Conservation (phyloP, 2,329 filamentous ascomycete species). For the Neonectria hederae region DNA sequence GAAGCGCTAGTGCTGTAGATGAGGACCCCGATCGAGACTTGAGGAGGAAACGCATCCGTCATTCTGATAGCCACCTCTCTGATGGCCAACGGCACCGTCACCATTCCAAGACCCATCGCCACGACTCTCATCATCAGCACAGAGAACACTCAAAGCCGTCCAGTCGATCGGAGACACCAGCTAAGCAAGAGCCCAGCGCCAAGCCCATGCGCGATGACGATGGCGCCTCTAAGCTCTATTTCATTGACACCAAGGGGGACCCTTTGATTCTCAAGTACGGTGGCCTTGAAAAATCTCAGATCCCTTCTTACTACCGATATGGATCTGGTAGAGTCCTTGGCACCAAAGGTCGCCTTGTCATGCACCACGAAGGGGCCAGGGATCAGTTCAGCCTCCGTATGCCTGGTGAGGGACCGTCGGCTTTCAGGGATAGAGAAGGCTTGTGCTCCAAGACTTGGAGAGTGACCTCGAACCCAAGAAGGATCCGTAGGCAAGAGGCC, state of each 20-base stretch:
- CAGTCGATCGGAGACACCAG: slow-evolving; percentile 18
- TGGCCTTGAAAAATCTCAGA: slow-evolving; percentile 73
- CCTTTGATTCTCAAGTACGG: slow-evolving; percentile 79
- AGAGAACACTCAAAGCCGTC: slow-evolving; percentile 17
- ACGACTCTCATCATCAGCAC: slow-evolving; percentile 26
- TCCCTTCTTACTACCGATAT: slow-evolving; percentile 76
- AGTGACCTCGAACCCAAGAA: slow-evolving; percentile 52
- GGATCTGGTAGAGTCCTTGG: slow-evolving; percentile 79
- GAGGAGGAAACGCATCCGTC: slow-evolving; percentile 34
- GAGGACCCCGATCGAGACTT: slow-evolving; percentile 34
- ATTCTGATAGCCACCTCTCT: slow-evolving; percentile 33
- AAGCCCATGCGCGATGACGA: slow-evolving; percentile 17
- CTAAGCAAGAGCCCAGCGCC: slow-evolving; percentile 9
- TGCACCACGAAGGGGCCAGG: slow-evolving; percentile 71
- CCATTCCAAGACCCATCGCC: slow-evolving; percentile 30
- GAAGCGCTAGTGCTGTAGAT: slow-evolving; percentile 24
- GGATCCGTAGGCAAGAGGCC: slow-evolving; percentile 47
- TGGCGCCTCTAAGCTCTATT: slow-evolving; percentile 53
- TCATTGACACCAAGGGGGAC: slow-evolving; percentile 81
- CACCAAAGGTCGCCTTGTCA: slow-evolving; percentile 64
- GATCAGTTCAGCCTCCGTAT: slow-evolving; percentile 63
- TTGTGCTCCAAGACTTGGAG: slow-evolving; percentile 55
- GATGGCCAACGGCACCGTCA: slow-evolving; percentile 30
- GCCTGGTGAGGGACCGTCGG: slow-evolving; percentile 50
- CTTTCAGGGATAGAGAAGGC: slow-evolving; percentile 55